Conservation (phyloP, 2,329 filamentous ascomycete genomes). For the Beauveria brongniartii region DNA sequence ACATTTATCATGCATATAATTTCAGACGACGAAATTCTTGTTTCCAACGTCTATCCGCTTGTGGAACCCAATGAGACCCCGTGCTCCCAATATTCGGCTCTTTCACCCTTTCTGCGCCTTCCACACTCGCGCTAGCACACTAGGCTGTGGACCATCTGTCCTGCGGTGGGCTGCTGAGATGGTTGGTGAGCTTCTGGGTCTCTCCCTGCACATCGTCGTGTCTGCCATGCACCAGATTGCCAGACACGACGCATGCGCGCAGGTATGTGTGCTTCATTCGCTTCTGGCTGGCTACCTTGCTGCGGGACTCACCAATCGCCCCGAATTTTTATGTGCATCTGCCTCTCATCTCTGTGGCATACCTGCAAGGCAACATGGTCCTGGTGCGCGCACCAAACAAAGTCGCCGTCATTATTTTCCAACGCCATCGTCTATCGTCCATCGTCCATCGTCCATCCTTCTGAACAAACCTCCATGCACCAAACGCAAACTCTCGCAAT, state of each 20-base stretch:
- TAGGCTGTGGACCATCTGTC: constrained; percentile 1
- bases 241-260: not conserved
- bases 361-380: constrained; percentile 1
- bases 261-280: not conserved
- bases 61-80: too few species aligned
- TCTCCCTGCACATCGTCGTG: not conserved
- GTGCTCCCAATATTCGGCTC: too few species aligned
- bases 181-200: not conserved
- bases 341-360: not conserved
- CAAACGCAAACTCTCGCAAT: not conserved
- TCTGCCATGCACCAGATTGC: constrained; percentile 1
- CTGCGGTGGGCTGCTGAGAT: not conserved
- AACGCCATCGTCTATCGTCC: not conserved
- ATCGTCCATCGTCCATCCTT: not conserved
- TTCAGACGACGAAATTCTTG: too few species aligned
- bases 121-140: constrained; percentile 1
- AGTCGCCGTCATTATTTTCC: not conserved
- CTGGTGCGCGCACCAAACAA: constrained; percentile 1
- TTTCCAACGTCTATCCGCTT: too few species aligned
- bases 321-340: not conserved
- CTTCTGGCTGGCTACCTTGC: not conserved
- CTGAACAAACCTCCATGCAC: not conserved
- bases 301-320: not conserved
- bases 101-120: not conserved
- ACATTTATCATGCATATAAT: too few species aligned